Percentiles rank a stretch among this genome's conserved stretches.
phyloP scores from a whole-genome alignment of 2,329 filamentous ascomycete species.

The Bisporella sp. region DNA sequence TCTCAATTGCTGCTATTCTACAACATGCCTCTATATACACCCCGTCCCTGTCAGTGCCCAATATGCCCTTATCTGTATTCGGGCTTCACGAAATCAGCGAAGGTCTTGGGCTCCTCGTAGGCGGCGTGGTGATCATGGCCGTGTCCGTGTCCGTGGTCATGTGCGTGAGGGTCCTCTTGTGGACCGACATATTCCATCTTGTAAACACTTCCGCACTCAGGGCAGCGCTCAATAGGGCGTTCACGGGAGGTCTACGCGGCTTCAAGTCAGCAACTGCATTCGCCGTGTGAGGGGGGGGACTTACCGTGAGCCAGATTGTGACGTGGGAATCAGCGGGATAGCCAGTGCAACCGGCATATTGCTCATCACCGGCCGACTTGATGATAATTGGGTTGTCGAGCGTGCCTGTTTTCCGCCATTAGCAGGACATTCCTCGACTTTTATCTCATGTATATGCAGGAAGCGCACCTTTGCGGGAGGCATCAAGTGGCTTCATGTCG shows the following conservation, averaged over 20 bases:
- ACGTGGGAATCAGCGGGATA: conserved; percentile 86
- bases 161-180: conserved; percentile 52
- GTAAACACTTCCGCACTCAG: conserved; percentile 92
- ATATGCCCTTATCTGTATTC: conserved; percentile 70
- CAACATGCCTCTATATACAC: not conserved
- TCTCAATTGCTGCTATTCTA: not conserved
- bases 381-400: conserved; percentile 85
- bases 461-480: conserved; percentile 69
- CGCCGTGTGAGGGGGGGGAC: conserved; percentile 23
- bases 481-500: conserved; percentile 94
- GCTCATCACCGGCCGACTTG: conserved; percentile 88
- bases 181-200: conserved; percentile 97
- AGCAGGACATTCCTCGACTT: not conserved
- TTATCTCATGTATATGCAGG: not conserved
- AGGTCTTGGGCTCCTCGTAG: conserved; percentile 87
- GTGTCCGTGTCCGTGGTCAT: conserved; percentile 40
- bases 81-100: conserved; percentile 91
- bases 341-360: conserved; percentile 95
- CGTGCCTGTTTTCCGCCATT: conserved; percentile 54
- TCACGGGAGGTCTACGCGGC: conserved; percentile 68
- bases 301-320: conserved; percentile 84
- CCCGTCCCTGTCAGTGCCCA: not conserved
- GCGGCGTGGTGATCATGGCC: conserved; percentile 37
- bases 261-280: not conserved
- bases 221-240: conserved; percentile 89